These are phyloP conservation scores for Gaeumannomyces sp. DNA, from an alignment of 2,329 filamentous ascomycete genomes.

Conservation along the genomic window DNA sequence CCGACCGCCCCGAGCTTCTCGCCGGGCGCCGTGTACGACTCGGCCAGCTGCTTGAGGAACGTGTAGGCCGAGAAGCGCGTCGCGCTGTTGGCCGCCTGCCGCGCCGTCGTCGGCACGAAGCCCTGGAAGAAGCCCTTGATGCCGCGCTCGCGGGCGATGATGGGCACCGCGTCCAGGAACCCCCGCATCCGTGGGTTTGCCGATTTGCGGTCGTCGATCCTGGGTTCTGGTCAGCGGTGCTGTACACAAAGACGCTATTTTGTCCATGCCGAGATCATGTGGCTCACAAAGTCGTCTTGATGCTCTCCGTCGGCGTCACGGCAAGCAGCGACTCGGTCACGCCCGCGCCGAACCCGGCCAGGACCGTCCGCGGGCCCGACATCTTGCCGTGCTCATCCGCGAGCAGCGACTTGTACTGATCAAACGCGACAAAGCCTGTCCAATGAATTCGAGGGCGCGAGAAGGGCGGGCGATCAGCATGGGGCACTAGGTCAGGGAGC, in stretches of 20 bases:
- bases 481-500: too few relatives aligned
- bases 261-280: background rate
- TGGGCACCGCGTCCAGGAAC: constrained; percentile 80
- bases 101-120: constrained; percentile 87
- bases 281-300: constrained; percentile 83
- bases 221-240: constrained; percentile 24
- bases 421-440: constrained; percentile 86
- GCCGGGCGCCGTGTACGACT: constrained; percentile 85
- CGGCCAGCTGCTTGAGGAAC: constrained; percentile 80
- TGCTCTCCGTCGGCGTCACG: constrained; percentile 94
- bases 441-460: background rate
- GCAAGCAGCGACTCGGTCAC: constrained; percentile 90
- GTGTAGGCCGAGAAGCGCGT: constrained; percentile 89
- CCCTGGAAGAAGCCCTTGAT: constrained; percentile 93
- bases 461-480: too few relatives aligned
- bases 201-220: constrained; percentile 90
- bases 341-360: constrained; percentile 90
- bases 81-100: constrained; percentile 91
- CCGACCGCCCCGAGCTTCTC: constrained; percentile 86
- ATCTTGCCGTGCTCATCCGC: constrained; percentile 81
- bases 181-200: constrained; percentile 81
- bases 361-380: constrained; percentile 81
- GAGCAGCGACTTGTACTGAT: constrained; percentile 82
- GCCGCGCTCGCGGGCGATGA: constrained; percentile 85
- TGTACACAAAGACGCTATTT: too few relatives aligned